Base-by-base conservation (phyloP, 495 filamentous ascomycete species). In the Penicillium tannophilum region DNA sequence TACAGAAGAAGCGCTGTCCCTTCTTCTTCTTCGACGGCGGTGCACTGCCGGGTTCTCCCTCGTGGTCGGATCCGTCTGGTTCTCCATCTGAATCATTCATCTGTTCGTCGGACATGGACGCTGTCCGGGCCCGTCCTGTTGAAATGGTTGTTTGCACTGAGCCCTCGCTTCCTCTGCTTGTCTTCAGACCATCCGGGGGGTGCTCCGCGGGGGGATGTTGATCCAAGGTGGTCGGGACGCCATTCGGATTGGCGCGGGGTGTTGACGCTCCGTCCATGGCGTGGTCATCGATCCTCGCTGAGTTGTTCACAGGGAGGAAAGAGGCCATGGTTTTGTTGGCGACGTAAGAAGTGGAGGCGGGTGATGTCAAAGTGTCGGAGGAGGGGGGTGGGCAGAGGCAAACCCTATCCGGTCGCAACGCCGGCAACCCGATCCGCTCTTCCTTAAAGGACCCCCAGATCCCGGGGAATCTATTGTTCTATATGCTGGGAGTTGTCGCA, bases 1-100 rank as follows among this genome's bases (percentile, higher is more conserved):
- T 96, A 76, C 94, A 98, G 71, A 91, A 97, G 68, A 98, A 98
- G 45, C 92, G 84, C 68, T 97, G 93, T 1, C 93, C 93, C 72
- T 97, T 97, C 76, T 98, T 98, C 81, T 96, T 96, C 72, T 94
- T 96, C 33, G 84, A 84, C 14, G 84, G 84, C 46, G 84, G 78
- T 28, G 83, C 86, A 24, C 88, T 82, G 10, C 86, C 89, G 52
- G 84, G 86, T 8, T 88, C 83, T 59, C 84, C 57, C 16, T 94
- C 92, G 43, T 86, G 85, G 56, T 93, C 91, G 16, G 92, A 93
- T 10, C 77, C 86, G n/a, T 84, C 88, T 30, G 82, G 82, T 14
- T 88, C 90, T 28, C 84, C 87, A 23, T 91, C 90, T 16, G 88
- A 90, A 12, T 89, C 89, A 49, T 86, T 88, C 82, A 91, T 88